Evolutionary conservation across 768 basidiomycete genomes (phyloP).

Genomic region (Auricularia auricula-judae): DNA sequence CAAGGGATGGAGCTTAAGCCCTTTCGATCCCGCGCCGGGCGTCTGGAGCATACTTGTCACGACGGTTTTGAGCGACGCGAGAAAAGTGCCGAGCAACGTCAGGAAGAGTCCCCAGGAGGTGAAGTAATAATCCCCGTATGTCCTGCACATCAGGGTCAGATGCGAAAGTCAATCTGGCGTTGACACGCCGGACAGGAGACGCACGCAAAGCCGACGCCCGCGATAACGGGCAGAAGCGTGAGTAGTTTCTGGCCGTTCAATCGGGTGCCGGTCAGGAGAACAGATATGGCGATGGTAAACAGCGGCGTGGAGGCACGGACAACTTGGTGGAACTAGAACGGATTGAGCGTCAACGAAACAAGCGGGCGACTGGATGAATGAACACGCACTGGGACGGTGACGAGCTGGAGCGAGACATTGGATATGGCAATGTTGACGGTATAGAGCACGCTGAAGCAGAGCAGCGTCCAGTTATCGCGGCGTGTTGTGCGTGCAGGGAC

Average conservation of each 20-base stretch:
- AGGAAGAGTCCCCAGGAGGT: slow-evolving; percentile 75
- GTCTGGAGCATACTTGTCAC: slow-evolving; percentile 74
- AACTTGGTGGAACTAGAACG: slow-evolving; percentile 84
- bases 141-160: slow-evolving; percentile 32
- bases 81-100: slow-evolving; percentile 80
- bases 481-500: slow-evolving; percentile 40
- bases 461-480: slow-evolving; percentile 48
- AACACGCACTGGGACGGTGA: slow-evolving; percentile 73
- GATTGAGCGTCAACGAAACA: not conserved
- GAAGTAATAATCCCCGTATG: slow-evolving; percentile 93
- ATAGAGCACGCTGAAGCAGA: slow-evolving; percentile 81
- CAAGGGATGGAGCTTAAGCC: slow-evolving; percentile 50
- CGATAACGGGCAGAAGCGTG: slow-evolving; percentile 74
- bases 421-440: slow-evolving; percentile 92
- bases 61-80: slow-evolving; percentile 91
- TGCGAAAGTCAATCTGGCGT: not conserved
- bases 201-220: slow-evolving; percentile 86
- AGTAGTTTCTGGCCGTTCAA: slow-evolving; percentile 54
- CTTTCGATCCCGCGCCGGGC: slow-evolving; percentile 16
- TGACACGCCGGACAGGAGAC: slow-evolving; percentile 16
- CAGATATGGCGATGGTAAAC: slow-evolving; percentile 76
- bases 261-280: slow-evolving; percentile 49
- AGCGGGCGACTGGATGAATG: not conserved
- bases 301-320: slow-evolving; percentile 87
- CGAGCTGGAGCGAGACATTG: slow-evolving; percentile 79